phyloP scores from a whole-genome alignment of 441 rosid species.

The Mallotus japonicus region DNA sequence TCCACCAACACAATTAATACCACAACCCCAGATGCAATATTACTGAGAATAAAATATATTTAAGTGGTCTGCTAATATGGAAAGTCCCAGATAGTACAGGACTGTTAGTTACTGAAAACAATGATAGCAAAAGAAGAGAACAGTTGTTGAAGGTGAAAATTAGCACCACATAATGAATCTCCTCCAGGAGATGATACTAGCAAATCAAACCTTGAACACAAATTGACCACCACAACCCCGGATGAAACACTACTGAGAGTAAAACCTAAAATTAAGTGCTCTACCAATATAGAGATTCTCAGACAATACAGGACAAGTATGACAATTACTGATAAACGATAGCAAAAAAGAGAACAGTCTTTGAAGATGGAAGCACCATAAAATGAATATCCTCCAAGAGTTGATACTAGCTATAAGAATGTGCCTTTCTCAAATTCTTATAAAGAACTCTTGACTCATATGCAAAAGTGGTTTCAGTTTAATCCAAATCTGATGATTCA shows the following conservation, averaged over 20 bases:
- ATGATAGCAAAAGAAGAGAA: too few relatives aligned
- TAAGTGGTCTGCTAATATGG: not conserved
- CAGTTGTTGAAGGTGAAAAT: too few relatives aligned
- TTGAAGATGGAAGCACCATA: not conserved
- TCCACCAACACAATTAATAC: constrained; percentile 10
- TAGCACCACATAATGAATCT: too few relatives aligned
- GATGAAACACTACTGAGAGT: too few relatives aligned
- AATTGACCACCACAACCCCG: too few relatives aligned
- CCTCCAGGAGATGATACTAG: too few relatives aligned
- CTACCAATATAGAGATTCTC: too few relatives aligned
- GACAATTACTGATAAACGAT: not conserved
- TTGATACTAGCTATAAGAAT: not conserved
- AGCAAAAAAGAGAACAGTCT: not conserved
- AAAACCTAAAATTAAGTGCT: too few relatives aligned
- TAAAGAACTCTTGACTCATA: not conserved
- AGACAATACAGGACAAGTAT: too few relatives aligned
- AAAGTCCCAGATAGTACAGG: not conserved
- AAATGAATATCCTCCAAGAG: not conserved
- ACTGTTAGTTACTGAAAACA: not conserved
- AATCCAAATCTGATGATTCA: too few relatives aligned
- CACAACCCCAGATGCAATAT: too few relatives aligned
- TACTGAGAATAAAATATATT: not conserved
- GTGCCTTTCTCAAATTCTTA: not conserved
- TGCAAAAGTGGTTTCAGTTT: not conserved
- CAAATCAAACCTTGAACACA: too few relatives aligned